Evolutionary conservation across 495 filamentous ascomycete species (phyloP).

Genomic region (Aspergillus diversus): DNA sequence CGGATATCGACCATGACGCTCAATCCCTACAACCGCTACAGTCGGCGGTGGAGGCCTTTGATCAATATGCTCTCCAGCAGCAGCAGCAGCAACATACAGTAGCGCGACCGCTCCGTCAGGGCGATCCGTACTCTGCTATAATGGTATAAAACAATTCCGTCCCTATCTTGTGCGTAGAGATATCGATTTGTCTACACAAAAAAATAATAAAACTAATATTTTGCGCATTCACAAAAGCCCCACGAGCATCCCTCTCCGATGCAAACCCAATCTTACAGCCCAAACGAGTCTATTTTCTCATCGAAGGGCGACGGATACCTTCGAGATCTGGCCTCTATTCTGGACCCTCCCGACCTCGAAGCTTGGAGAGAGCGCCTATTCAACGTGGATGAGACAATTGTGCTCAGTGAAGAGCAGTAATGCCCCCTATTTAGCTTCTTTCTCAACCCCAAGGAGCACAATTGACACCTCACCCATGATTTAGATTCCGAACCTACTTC

Average conservation of each 20-base stretch:
- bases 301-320: slow-evolving; percentile 47
- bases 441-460: neutral
- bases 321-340: slow-evolving; percentile 60
- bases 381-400: slow-evolving; percentile 73
- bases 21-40: slow-evolving; percentile 32
- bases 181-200: neutral
- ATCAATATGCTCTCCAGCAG: slow-evolving; percentile 26
- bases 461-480: neutral
- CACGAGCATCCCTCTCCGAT: slow-evolving; percentile 7
- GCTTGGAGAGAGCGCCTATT: slow-evolving; percentile 79
- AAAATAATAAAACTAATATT: neutral
- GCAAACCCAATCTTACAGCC: slow-evolving; percentile 3
- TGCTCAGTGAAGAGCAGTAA: slow-evolving; percentile 79
- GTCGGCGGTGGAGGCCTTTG: slow-evolving; percentile 27
- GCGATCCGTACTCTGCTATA: slow-evolving; percentile 7
- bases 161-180: neutral
- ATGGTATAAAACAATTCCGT: neutral
- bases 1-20: slow-evolving; percentile 21
- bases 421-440: slow-evolving; percentile 26
- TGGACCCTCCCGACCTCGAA: slow-evolving; percentile 69
- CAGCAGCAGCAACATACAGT: slow-evolving; percentile 21
- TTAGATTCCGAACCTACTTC: slow-evolving; percentile 84
- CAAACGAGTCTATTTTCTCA: slow-evolving; percentile 22
- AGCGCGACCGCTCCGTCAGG: slow-evolving; percentile 11
- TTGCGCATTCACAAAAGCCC: neutral